Percentiles rank a stretch among this genome's conserved stretches.
Evolutionary conservation across 1,284 basidiomycete species (phyloP).

Genomic region (Sporisorium reilianum): DNA sequence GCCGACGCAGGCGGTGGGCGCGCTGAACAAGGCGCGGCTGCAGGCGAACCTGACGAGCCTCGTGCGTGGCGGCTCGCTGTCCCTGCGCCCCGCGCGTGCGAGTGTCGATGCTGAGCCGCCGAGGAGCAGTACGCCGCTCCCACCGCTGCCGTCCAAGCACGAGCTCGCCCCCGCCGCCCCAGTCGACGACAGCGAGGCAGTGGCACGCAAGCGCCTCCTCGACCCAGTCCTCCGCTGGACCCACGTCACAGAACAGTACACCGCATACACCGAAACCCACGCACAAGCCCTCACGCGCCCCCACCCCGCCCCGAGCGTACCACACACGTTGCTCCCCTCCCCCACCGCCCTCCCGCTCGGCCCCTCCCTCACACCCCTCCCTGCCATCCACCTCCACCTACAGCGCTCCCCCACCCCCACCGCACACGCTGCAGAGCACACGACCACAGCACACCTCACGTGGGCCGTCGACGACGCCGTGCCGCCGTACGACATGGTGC

Average conservation of each 20-base stretch:
- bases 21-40: constrained; percentile 18
- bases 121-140: neutral
- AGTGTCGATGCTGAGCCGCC: neutral
- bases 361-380: neutral
- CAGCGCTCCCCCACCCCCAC: neutral
- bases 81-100: neutral
- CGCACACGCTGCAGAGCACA: neutral
- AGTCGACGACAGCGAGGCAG: neutral
- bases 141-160: constrained; percentile 21
- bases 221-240: neutral
- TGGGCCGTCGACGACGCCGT: neutral
- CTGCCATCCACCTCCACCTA: neutral
- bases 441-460: neutral
- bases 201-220: neutral
- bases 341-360: neutral
- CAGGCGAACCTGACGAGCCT: constrained; percentile 34
- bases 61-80: constrained; percentile 20
- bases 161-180: neutral
- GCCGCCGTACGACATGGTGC: neutral
- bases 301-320: neutral
- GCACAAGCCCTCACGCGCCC: constrained; percentile 20
- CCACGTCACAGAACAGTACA: constrained; percentile 2
- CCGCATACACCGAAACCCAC: constrained; percentile 8
- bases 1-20: neutral
- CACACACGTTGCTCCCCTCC: constrained; percentile 9